These are phyloP conservation scores for Grigorovia humatica DNA, from an alignment of 805 yeast genomes.

Conservation along the genomic window DNA sequence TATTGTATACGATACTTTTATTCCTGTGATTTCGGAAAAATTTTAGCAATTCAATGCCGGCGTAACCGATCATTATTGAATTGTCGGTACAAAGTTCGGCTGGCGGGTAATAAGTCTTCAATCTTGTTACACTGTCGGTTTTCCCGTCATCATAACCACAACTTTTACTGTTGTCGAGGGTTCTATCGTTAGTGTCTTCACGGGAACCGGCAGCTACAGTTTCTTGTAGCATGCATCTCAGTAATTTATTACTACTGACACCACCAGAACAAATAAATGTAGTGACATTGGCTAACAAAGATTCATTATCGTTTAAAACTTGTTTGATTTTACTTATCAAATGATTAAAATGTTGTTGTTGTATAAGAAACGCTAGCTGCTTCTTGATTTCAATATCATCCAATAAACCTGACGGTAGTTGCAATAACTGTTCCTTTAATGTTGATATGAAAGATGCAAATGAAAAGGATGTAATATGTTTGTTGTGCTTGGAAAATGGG, in stretches of 20 bases:
- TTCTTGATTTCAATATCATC: constrained; percentile 22
- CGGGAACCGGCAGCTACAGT: constrained; percentile 2
- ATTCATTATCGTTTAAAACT: constrained; percentile 26
- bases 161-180: too few species aligned
- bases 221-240: constrained; percentile 39
- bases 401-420: constrained; percentile 11
- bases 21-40: constrained; percentile 31
- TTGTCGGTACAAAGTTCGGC: constrained; percentile 79
- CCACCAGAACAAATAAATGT: constrained; percentile 87
- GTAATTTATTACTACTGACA: constrained; percentile 64
- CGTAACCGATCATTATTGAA: constrained; percentile 96
- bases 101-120: constrained; percentile 45
- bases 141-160: too few species aligned
- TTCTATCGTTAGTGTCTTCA: too few species aligned
- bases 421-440: constrained; percentile 31
- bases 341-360: constrained; percentile 62
- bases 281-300: constrained; percentile 20
- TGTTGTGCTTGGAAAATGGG: constrained; percentile 44
- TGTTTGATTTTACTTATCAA: constrained; percentile 48
- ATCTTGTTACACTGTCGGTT: neutral
- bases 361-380: constrained; percentile 48
- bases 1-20: constrained; percentile 17
- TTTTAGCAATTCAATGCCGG: constrained; percentile 72
- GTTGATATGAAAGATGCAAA: constrained; percentile 68
- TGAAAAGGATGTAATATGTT: constrained; percentile 48